These are phyloP conservation scores for Groenewaldozyma salmanticensis DNA, from an alignment of 805 yeast species.

Conservation along the genomic window DNA sequence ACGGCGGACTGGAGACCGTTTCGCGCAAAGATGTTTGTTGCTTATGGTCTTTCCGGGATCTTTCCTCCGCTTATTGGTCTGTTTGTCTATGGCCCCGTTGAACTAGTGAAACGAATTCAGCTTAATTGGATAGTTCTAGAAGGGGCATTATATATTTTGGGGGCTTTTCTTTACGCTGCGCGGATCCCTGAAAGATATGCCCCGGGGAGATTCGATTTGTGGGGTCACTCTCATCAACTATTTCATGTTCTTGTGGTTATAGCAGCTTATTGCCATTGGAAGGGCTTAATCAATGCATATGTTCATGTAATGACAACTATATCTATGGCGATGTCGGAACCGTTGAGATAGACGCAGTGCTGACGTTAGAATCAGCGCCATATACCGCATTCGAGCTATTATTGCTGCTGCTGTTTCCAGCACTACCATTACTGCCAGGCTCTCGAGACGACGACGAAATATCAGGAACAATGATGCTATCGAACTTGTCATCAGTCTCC, in stretches of 20 bases:
- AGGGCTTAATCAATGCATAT: conserved; percentile 51
- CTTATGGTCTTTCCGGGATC: conserved; percentile 70
- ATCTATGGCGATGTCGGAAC: too few species aligned
- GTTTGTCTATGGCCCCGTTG: conserved; percentile 37
- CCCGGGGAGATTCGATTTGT: conserved; percentile 57
- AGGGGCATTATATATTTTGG: conserved; percentile 65
- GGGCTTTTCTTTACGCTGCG: conserved; percentile 70
- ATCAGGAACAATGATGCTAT: conserved; percentile 3
- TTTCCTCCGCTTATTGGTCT: conserved; percentile 57
- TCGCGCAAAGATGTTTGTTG: conserved; percentile 68
- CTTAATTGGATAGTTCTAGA: conserved; percentile 57
- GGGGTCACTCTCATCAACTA: conserved; percentile 80
- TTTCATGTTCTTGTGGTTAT: conserved; percentile 70
- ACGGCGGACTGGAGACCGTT: conserved; percentile 62
- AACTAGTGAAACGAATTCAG: conserved; percentile 42
- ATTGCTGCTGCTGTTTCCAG: too few species aligned
- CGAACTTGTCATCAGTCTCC: conserved; percentile 39
- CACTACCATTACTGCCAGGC: too few species aligned
- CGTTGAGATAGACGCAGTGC: too few species aligned
- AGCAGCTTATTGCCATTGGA: conserved; percentile 67
- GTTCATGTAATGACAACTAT: conserved; percentile 18
- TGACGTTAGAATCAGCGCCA: too few species aligned
- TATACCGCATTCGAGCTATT: too few species aligned
- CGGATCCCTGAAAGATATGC: conserved; percentile 64
- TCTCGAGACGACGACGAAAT: too few species aligned